Conservation (phyloP, 768 basidiomycete species). For the Boletus reticuloceps region DNA sequence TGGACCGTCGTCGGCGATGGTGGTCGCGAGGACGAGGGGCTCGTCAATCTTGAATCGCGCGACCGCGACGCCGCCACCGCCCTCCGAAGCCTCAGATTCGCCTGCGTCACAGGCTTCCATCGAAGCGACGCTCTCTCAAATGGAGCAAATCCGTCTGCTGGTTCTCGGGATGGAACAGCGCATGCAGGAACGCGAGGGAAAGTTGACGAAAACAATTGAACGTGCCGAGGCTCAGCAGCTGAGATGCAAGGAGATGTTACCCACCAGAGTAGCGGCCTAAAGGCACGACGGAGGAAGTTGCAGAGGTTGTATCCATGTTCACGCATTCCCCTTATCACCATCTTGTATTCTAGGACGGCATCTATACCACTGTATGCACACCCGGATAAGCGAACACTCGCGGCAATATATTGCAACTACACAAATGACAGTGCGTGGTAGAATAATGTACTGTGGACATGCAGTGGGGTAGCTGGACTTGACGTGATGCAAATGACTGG, state of each 20-base stretch:
- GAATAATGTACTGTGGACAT: conserved; percentile 23
- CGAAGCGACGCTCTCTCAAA: conserved; percentile 51
- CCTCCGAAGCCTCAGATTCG: conserved; percentile 16
- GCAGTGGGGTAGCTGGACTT: conserved; percentile 19
- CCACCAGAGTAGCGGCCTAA: conserved; percentile 20
- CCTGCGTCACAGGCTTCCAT: conserved; percentile 23
- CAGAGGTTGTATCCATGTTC: conserved; percentile 5
- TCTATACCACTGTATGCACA: conserved; percentile 12
- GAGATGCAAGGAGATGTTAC: conserved; percentile 43
- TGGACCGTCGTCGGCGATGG: conserved; percentile 30
- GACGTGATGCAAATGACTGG: conserved; percentile 25
- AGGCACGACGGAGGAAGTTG: neutral
- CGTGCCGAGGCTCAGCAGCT: conserved; percentile 58
- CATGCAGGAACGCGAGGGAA: conserved; percentile 59
- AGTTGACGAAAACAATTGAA: conserved; percentile 56
- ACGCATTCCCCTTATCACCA: conserved; percentile 11
- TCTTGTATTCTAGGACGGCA: conserved; percentile 24
- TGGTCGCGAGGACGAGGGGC: conserved; percentile 27
- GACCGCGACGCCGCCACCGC: conserved; percentile 15
- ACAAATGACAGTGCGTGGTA: conserved; percentile 30
- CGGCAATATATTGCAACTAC: conserved; percentile 28
- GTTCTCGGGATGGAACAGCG: conserved; percentile 77
- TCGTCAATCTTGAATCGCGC: conserved; percentile 26
- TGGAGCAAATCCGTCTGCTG: conserved; percentile 66
- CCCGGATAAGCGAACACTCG: conserved; percentile 11